Evolutionary conservation across 148 eudicot species (phyloP), one percentile per base, ranked within the genome.

Genomic region (Diospyros lotus): DNA sequence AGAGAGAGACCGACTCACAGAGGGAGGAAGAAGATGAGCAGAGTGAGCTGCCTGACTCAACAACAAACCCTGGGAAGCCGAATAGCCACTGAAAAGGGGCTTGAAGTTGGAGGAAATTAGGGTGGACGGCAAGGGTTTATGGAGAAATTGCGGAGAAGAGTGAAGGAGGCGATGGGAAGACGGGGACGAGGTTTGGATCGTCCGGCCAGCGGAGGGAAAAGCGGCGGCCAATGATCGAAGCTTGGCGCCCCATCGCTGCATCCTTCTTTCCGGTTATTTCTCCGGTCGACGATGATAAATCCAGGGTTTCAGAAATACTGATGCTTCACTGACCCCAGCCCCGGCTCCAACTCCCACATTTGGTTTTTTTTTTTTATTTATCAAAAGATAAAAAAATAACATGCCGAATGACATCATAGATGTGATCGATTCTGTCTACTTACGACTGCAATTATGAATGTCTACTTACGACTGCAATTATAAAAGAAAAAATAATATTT

Each of bases 161-260:
- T 82, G 88, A 55, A 80, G 78, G 68, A 78, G 83, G 64, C 82
- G 90, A 75, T 64, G 73, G 40, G 78, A 10, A 59, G 66, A 7
- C 39, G 77, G 61, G 55, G 56, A 56, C 73, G 82, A 64, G 60
- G 39, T 69, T 58, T 40, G 64, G 28, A 84, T 82, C 45, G 85
- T 44, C 76, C 68, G 77, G 17, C 59, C 61, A 5, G 60, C 48
- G 72, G 82, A 79, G 52, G 59, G 70, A 75, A 81, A 79, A 40
- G 84, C 78, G 43, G 84, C 78, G 61, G 91, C 74, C 40, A 89
- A 53, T 58, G 89, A 69, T 68, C 96, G 91, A 81, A 91, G 81
- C 80, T 89, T 89, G 18, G 83, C 70, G 86, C 92, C 86, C 84
- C 89, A 88, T 83, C 96, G 84, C 86, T 88, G 94, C 93, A 93